phyloP scores from a whole-genome alignment of 768 basidiomycete genomes.

The Tulasnella sp. region DNA sequence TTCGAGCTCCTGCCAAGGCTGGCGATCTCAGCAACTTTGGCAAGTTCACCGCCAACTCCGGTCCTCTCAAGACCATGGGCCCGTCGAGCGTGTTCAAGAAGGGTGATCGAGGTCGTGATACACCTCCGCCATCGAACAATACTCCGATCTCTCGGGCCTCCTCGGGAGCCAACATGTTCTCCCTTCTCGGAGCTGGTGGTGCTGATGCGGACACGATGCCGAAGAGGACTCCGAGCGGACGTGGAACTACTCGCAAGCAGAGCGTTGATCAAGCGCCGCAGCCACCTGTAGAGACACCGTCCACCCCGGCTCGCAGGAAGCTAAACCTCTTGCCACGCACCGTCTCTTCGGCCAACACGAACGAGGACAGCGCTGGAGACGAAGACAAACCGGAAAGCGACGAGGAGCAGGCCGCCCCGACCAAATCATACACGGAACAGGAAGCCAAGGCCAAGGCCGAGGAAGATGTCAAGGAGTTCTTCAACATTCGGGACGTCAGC shows the following conservation, averaged over 20 bases:
- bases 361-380: conserved; percentile 48
- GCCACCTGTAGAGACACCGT: conserved; percentile 42
- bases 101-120: conserved; percentile 53
- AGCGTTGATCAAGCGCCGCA: conserved; percentile 49
- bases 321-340: conserved; percentile 75
- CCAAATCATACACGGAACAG: conserved; percentile 41
- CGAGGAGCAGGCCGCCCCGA: conserved; percentile 35
- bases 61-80: conserved; percentile 67
- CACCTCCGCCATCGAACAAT: conserved; percentile 39
- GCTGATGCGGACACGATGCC: conserved; percentile 35
- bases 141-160: conserved; percentile 60
- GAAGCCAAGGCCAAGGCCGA: conserved; percentile 71
- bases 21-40: conserved; percentile 86
- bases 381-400: conserved; percentile 44
- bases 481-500: conserved; percentile 72
- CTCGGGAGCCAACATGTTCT: conserved; percentile 83
- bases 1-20: conserved; percentile 66
- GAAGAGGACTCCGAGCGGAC: conserved; percentile 47
- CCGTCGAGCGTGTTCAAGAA: conserved; percentile 81
- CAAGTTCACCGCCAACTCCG: conserved; percentile 64
- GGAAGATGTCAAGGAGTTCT: conserved; percentile 84
- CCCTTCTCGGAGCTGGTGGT: conserved; percentile 64
- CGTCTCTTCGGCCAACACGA: conserved; percentile 56
- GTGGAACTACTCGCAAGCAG: conserved; percentile 49
- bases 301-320: conserved; percentile 56